These are phyloP conservation scores for Leucocoprinus leucothites DNA, from an alignment of 768 basidiomycete genomes.

Conservation along the genomic window DNA sequence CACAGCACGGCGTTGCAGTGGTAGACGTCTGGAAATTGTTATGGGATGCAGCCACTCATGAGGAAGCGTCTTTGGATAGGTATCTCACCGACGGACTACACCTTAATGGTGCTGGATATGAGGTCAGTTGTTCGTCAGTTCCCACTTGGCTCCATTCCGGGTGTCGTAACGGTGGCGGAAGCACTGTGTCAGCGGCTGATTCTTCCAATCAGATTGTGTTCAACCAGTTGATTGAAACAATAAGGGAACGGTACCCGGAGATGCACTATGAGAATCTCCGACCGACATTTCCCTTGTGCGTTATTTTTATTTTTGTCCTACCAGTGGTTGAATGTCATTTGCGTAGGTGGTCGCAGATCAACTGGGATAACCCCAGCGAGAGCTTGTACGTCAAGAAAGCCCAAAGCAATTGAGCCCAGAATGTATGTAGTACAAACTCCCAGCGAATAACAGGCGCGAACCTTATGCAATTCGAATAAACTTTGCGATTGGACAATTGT, in stretches of 20 bases:
- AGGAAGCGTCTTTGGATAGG: slow-evolving; percentile 46
- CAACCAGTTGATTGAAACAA: slow-evolving; percentile 54
- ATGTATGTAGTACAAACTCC: not conserved
- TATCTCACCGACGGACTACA: slow-evolving; percentile 80
- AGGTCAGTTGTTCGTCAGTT: slow-evolving; percentile 38
- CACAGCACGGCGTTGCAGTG: slow-evolving; percentile 50
- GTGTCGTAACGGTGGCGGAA: not conserved
- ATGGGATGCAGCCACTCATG: slow-evolving; percentile 70
- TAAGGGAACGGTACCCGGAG: slow-evolving; percentile 60
- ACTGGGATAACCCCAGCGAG: slow-evolving; percentile 24
- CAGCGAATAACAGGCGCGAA: not conserved
- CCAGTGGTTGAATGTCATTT: not conserved
- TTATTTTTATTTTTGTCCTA: slow-evolving; percentile 15
- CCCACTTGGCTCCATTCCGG: slow-evolving; percentile 3
- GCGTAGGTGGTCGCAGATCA: slow-evolving; percentile 36
- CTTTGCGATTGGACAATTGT: not conserved
- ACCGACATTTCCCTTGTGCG: slow-evolving; percentile 59
- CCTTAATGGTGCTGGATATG: slow-evolving; percentile 70
- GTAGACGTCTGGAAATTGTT: slow-evolving; percentile 74
- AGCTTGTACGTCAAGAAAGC: slow-evolving; percentile 19
- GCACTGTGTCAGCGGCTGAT: slow-evolving; percentile 6
- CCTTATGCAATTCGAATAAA: not conserved
- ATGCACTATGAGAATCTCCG: slow-evolving; percentile 62
- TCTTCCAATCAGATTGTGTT: slow-evolving; percentile 54
- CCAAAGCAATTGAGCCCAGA: not conserved